Evolutionary conservation across 768 basidiomycete species (phyloP).

Genomic region (Auricularia sp.): DNA sequence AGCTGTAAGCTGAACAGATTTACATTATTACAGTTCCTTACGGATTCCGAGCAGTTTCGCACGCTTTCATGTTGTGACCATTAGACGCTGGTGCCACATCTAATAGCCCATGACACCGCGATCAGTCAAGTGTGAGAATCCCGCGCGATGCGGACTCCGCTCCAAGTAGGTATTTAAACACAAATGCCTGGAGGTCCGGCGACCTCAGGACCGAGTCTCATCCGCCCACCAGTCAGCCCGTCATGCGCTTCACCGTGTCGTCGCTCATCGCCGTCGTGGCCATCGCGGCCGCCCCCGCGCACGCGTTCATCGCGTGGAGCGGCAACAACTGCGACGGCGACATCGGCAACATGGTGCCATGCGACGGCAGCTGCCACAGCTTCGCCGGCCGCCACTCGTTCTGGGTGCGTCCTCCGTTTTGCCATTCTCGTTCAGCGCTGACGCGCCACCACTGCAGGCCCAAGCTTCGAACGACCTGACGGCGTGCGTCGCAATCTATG

Average conservation of each 20-base stretch:
- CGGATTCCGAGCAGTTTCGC: no score
- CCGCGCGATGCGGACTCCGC: no score
- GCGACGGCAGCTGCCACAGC: not conserved
- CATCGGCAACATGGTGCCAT: not conserved
- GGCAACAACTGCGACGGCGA: not conserved
- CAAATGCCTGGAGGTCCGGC: no score
- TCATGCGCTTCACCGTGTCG: not conserved
- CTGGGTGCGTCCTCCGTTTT: not conserved
- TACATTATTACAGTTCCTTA: no score
- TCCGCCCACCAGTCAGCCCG: no score
- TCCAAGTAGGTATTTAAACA: no score
- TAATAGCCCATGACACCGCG: no score
- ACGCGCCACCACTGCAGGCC: not conserved
- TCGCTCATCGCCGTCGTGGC: not conserved
- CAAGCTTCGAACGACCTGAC: not conserved
- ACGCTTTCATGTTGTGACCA: no score
- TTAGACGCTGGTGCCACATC: no score
- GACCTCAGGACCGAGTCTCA: no score
- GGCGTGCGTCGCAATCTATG: not conserved
- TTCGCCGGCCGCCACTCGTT: not conserved
- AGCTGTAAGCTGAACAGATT: no score
- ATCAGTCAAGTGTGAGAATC: no score
- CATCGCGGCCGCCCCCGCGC: not conserved
- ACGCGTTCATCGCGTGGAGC: not conserved
- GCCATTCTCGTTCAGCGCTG: not conserved